phyloP scores from a whole-genome alignment of 352 stramenopile genomes.

The Pythium brachiatum region DNA sequence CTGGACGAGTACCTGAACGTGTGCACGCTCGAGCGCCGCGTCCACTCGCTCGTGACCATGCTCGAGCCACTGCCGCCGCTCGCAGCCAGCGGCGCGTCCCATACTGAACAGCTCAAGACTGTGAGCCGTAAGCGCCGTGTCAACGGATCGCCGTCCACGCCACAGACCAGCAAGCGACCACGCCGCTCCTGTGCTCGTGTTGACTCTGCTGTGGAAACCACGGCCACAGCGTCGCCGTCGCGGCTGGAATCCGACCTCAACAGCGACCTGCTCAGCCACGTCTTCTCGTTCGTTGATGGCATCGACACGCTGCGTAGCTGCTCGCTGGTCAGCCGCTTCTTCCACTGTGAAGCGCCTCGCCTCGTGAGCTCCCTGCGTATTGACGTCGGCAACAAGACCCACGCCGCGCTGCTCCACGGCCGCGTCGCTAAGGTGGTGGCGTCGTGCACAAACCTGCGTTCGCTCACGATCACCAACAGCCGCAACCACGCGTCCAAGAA shows the following conservation, averaged over 20 bases:
- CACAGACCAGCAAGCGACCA: conserved; percentile 12
- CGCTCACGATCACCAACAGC: conserved; percentile 51
- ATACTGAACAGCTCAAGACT: background rate
- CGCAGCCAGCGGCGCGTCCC: background rate
- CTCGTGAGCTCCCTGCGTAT: conserved; percentile 49
- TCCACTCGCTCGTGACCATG: conserved; percentile 70
- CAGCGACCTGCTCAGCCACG: conserved; percentile 48
- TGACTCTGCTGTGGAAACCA: conserved; percentile 3
- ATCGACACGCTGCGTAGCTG: conserved; percentile 42
- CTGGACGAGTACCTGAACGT: conserved; percentile 64
- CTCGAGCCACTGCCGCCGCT: conserved; percentile 36
- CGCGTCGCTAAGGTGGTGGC: conserved; percentile 29
- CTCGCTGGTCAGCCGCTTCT: conserved; percentile 44
- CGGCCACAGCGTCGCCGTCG: background rate
- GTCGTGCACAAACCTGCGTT: conserved; percentile 39
- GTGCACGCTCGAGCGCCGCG: conserved; percentile 59
- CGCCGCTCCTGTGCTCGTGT: background rate
- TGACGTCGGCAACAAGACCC: conserved; percentile 23
- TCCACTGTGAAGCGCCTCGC: conserved; percentile 39
- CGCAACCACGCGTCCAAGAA: conserved; percentile 32
- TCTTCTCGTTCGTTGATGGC: conserved; percentile 57
- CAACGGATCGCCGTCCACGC: conserved; percentile 18
- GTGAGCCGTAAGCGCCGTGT: conserved; percentile 14
- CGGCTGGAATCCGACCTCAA: conserved; percentile 53
- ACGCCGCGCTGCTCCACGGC: conserved; percentile 14